Evolutionary conservation across 176 grass and related monocot genomes (phyloP), one percentile per base, ranked within the genome.

Genomic region (Cenchrus purpureus): DNA sequence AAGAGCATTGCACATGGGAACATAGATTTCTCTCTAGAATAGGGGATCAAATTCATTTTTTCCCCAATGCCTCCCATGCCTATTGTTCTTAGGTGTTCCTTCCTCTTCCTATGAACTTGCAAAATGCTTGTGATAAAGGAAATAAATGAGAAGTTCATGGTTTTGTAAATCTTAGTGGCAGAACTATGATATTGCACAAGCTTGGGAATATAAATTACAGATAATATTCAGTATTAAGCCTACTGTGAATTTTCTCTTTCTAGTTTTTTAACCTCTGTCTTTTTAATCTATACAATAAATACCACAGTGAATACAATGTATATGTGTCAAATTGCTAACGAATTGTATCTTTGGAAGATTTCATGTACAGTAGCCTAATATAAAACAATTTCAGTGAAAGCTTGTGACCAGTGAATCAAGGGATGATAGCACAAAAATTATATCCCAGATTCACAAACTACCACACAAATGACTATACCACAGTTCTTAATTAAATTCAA

Each of bases 61-160:
- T 74, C 48, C 48, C 46, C 62, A n/a, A 52, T 79, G 62, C 61
- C 46, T 80, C 46, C 5, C 78, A 54, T 40, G 46, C 28, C 46
- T 67, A 67, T 80, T 80, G 78, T 68, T 68, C 29, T 71, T 82
- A 9, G 53, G 13, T 59, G 8, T 22, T 59, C 67, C 25, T 80
- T 84, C 82, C 61, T 22, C 69, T 89, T 79, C 43, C 68, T 60
- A 51, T 73, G n/a, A 16, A 63, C 20, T 79, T 31, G 45, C 43
- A 79, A 78, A 64, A 79, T 63, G 45, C 59, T 19, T 50, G 59
- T 16, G 25, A 32, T 64, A 1, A 32, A 64, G 43, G 58, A 79
- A 64, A 79, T 29, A 64, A 32, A 64, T 79, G 44, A 17, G 25
- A 78, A 28, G 45, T 63, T 49, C 4, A 12, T 28, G 1, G 43